phyloP scores from a whole-genome alignment of 345 rosid genomes.

The Eucalyptus regnans region DNA sequence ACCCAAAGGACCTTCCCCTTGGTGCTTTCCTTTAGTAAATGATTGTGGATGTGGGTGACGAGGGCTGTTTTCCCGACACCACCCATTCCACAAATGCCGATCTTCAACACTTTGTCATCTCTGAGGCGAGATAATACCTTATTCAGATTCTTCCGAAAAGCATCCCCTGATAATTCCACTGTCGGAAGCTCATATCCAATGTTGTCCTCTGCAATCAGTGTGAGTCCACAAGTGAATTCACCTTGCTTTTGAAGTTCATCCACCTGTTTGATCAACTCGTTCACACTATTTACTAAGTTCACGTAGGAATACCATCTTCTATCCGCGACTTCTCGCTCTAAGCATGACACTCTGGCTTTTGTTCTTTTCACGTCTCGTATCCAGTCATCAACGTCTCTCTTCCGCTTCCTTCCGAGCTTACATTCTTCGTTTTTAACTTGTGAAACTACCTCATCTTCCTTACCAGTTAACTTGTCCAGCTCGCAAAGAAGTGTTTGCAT shows the following conservation, averaged over 20 bases:
- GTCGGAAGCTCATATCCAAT: background rate
- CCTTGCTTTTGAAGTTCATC: background rate
- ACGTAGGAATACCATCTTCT: background rate
- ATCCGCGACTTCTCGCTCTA: background rate
- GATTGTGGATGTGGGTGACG: background rate
- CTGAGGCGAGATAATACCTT: background rate
- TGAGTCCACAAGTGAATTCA: background rate
- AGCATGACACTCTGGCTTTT: background rate
- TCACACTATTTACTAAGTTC: background rate
- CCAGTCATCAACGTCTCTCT: background rate
- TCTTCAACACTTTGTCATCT: background rate
- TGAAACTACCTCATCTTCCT: background rate
- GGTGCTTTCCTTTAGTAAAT: background rate
- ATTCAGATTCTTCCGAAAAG: background rate
- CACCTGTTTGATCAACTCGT: background rate
- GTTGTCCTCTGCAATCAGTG: background rate
- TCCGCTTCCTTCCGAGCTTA: background rate
- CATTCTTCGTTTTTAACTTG: background rate
- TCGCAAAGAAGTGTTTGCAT: background rate
- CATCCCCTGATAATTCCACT: background rate
- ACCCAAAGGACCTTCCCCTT: background rate
- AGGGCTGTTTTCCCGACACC: background rate
- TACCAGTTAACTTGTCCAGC: background rate
- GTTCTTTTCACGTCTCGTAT: background rate
- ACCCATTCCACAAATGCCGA: slow-evolving; percentile 9